These are phyloP conservation scores for Termitomyces sp. DNA, from an alignment of 768 basidiomycete species.

Conservation along the genomic window DNA sequence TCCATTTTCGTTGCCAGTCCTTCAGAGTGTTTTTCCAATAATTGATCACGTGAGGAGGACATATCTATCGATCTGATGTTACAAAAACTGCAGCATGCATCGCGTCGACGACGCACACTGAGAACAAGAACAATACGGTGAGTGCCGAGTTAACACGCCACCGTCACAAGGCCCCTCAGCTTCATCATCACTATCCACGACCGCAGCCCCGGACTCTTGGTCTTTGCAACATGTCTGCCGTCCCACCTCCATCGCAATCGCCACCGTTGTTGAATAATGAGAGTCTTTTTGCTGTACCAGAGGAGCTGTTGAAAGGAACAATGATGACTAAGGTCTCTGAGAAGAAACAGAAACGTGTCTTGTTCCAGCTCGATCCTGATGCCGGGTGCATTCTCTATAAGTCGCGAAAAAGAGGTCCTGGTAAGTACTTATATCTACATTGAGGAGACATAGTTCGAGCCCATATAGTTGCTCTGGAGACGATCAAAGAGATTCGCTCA, in stretches of 20 bases:
- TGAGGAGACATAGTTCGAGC: background rate
- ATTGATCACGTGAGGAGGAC: background rate
- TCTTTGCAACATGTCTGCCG: background rate
- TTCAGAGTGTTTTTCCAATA: background rate
- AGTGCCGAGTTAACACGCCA: background rate
- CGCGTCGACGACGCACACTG: background rate
- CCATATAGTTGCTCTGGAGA: conserved; percentile 72
- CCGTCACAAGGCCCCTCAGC: background rate
- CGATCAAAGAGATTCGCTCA: conserved; percentile 82
- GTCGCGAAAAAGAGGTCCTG: conserved; percentile 56
- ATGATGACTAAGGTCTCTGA: conserved; percentile 81
- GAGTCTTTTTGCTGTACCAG: conserved; percentile 10
- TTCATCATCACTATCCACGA: background rate
- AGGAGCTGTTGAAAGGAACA: conserved; percentile 37
- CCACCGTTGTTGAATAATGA: background rate
- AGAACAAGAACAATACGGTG: background rate
- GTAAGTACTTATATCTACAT: conserved; percentile 34
- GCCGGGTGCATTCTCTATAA: conserved; percentile 74
- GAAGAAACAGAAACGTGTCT: conserved; percentile 63
- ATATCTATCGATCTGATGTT: background rate
- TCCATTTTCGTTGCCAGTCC: background rate
- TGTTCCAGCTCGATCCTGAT: conserved; percentile 73
- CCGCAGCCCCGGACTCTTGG: background rate
- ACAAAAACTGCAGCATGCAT: background rate
- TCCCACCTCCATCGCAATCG: background rate